These are phyloP conservation scores for Mucor mucedo DNA, from an alignment of 371 early-diverging fungal genomes.

Conservation along the genomic window DNA sequence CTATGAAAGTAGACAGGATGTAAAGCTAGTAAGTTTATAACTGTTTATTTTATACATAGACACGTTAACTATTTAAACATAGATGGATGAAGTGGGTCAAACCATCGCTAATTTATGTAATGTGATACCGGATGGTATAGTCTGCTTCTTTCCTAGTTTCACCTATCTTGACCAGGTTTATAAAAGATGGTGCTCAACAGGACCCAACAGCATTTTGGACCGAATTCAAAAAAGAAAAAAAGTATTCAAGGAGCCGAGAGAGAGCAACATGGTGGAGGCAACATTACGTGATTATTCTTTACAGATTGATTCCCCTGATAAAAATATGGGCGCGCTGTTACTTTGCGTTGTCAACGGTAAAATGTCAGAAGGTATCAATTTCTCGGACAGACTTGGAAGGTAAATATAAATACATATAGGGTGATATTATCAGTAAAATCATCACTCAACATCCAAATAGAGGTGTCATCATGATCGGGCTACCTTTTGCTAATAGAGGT, in stretches of 20 bases:
- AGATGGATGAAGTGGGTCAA: constrained; percentile 78
- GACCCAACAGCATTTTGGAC: constrained; percentile 40
- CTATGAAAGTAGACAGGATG: constrained; percentile 66
- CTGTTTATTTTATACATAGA: no score
- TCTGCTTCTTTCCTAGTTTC: constrained; percentile 95
- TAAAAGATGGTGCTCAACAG: constrained; percentile 54
- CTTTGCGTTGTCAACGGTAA: constrained; percentile 97
- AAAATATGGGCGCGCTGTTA: constrained; percentile 77
- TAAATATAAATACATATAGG: constrained; percentile 15
- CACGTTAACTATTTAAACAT: not conserved
- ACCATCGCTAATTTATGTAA: constrained; percentile 75
- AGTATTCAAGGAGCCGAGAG: constrained; percentile 76
- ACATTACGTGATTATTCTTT: constrained; percentile 65
- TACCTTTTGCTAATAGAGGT: constrained; percentile 83
- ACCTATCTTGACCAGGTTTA: constrained; percentile 77
- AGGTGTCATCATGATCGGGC: constrained; percentile 87
- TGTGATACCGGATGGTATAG: constrained; percentile 92
- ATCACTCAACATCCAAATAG: constrained; percentile 26
- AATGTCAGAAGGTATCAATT: constrained; percentile 98
- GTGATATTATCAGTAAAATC: not conserved
- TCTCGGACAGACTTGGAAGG: constrained; percentile 87
- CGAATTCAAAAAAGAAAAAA: constrained; percentile 65
- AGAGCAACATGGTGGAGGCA: constrained; percentile 61
- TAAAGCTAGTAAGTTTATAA: constrained; percentile 44
- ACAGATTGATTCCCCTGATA: constrained; percentile 44